Conservation (phyloP, 2,329 filamentous ascomycete species). For the Fusarium sp. region DNA sequence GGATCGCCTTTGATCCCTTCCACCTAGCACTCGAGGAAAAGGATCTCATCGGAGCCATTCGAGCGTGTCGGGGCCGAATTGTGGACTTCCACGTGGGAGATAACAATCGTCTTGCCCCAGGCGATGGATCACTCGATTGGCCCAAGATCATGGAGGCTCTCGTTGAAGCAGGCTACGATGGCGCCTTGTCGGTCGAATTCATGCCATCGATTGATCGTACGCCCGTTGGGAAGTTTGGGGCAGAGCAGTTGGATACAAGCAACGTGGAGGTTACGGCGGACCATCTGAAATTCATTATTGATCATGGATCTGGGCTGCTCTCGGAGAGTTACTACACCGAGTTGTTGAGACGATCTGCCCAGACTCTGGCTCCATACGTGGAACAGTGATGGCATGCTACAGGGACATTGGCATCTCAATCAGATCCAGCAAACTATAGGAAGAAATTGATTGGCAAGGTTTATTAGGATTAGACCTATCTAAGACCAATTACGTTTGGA, state of each 20-base stretch:
- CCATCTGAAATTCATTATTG: constrained; percentile 32
- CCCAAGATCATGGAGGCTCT: constrained; percentile 22
- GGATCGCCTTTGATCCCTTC: constrained; percentile 33
- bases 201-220: constrained; percentile 38
- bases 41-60: constrained; percentile 25
- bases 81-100: constrained; percentile 34
- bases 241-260: constrained; percentile 20
- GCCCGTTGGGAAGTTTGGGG: constrained; percentile 18
- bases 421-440: neutral
- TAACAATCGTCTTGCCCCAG: constrained; percentile 30
- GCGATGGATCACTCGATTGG: constrained; percentile 34
- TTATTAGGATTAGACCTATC: neutral
- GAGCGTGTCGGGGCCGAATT: constrained; percentile 18
- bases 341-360: constrained; percentile 17
- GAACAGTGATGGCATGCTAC: neutral
- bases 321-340: constrained; percentile 28
- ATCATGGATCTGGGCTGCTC: constrained; percentile 28
- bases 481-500: neutral
- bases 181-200: constrained; percentile 29
- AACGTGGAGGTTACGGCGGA: constrained; percentile 18
- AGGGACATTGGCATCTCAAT: no score
- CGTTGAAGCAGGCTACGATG: constrained; percentile 18
- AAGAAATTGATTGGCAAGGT: neutral
- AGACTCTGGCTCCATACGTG: constrained; percentile 18
- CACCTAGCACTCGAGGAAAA: constrained; percentile 31